phyloP scores from a whole-genome alignment of 148 eudicot species.

The Rhododendron henanense region DNA sequence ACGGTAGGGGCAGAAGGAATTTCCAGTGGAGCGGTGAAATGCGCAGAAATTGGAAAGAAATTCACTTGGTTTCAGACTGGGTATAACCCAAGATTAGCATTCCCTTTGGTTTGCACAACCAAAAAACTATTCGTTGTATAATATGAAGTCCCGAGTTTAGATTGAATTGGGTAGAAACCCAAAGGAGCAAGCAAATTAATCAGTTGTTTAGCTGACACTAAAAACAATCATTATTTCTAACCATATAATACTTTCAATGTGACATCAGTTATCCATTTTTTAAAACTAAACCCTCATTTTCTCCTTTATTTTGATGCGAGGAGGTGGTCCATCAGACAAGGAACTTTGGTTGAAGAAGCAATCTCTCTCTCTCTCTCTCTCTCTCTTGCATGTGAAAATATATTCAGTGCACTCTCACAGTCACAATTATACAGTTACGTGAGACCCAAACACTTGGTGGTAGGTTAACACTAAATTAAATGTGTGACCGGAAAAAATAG shows the following conservation, averaged over 20 bases:
- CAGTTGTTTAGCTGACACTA: slow-evolving; percentile 54
- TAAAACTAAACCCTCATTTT: slow-evolving; percentile 20
- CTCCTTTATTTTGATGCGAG: slow-evolving; percentile 8
- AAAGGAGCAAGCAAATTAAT: slow-evolving; percentile 40
- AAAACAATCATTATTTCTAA: slow-evolving; percentile 14
- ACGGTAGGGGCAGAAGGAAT: too few species aligned
- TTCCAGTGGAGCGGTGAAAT: too few species aligned
- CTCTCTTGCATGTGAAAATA: too few species aligned
- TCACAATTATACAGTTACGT: too few species aligned
- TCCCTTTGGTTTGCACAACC: too few species aligned
- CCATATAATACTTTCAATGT: slow-evolving; percentile 5
- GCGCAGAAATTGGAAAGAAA: background rate
- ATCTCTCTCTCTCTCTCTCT: slow-evolving; percentile 11
- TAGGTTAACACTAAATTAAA: background rate
- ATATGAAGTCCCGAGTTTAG: slow-evolving; percentile 18
- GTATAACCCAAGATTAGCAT: too few species aligned
- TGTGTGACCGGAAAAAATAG: background rate
- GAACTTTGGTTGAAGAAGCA: slow-evolving; percentile 41
- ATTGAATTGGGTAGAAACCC: slow-evolving; percentile 51
- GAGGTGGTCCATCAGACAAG: slow-evolving; percentile 46
- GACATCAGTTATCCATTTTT: slow-evolving; percentile 30
- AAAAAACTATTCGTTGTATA: background rate
- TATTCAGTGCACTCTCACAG: background rate
- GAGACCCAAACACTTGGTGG: background rate
- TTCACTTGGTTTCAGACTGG: too few species aligned